Evolutionary conservation across 2,329 filamentous ascomycete species (phyloP).

Genomic region (Fusarium veterinarium): DNA sequence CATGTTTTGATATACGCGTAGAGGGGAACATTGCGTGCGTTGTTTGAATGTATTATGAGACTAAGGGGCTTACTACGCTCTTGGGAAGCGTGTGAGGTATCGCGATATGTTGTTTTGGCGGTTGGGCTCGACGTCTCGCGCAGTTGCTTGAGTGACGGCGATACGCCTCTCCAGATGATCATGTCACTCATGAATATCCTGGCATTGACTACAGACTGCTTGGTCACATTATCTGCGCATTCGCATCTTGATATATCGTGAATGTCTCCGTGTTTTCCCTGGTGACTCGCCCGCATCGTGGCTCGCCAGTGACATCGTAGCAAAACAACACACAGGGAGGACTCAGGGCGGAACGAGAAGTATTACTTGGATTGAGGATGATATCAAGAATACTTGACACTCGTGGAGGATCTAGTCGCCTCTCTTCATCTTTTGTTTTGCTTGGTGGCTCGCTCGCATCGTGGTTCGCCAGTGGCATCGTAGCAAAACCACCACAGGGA

Average conservation of each 20-base stretch:
- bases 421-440: neutral
- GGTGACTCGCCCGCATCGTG: neutral
- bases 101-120: neutral
- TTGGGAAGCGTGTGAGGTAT: accelerated
- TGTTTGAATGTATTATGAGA: accelerated
- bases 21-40: neutral
- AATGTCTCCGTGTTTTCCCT: accelerated
- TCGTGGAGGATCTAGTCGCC: accelerated
- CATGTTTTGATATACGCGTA: neutral
- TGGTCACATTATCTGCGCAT: accelerated
- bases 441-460: neutral
- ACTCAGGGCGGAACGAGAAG: neutral
- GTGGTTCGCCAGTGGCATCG: neutral
- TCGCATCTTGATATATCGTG: accelerated
- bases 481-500: neutral
- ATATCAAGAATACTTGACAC: accelerated
- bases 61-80: accelerated
- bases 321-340: accelerated
- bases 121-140: neutral
- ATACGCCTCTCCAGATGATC: neutral
- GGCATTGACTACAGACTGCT: accelerated
- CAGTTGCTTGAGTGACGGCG: neutral
- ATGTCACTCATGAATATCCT: neutral
- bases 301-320: neutral
- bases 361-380: accelerated